phyloP scores from a whole-genome alignment of 331 rosid genomes.

The Pyrus hybrid region DNA sequence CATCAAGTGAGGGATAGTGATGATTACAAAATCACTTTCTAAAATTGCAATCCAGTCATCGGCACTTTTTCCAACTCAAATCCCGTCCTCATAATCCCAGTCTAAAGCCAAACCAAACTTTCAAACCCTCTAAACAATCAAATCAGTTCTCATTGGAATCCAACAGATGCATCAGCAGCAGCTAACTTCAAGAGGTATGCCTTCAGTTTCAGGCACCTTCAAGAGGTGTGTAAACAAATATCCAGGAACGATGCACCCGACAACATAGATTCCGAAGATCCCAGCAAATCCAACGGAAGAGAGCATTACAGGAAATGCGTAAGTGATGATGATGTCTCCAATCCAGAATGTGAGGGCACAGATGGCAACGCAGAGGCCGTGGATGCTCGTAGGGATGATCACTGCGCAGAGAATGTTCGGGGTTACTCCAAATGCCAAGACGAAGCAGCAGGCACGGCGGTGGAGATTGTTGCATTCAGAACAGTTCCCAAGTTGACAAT shows the following conservation, averaged over 20 bases:
- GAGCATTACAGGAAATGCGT: slow-evolving; percentile 42
- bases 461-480: slow-evolving; percentile 35
- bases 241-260: slow-evolving; percentile 44
- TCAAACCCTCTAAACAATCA: background rate
- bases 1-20: background rate
- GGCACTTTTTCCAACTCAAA: background rate
- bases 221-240: slow-evolving; percentile 55
- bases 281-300: slow-evolving; percentile 42
- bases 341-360: slow-evolving; percentile 57
- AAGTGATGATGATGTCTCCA: slow-evolving; percentile 37
- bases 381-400: slow-evolving; percentile 58
- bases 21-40: background rate
- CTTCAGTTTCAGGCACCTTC: slow-evolving; percentile 70
- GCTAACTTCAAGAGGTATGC: slow-evolving; percentile 70
- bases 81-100: background rate
- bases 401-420: slow-evolving; percentile 60
- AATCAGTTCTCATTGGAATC: background rate
- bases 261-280: slow-evolving; percentile 36
- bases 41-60: background rate
- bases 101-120: background rate
- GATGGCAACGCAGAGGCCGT: slow-evolving; percentile 56
- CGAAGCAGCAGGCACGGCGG: slow-evolving; percentile 44
- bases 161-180: too few species aligned
- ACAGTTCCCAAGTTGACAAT: slow-evolving; percentile 20
- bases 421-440: slow-evolving; percentile 57